These are phyloP conservation scores for Geranium brycei DNA, from an alignment of 345 rosid genomes.

Conservation along the genomic window DNA sequence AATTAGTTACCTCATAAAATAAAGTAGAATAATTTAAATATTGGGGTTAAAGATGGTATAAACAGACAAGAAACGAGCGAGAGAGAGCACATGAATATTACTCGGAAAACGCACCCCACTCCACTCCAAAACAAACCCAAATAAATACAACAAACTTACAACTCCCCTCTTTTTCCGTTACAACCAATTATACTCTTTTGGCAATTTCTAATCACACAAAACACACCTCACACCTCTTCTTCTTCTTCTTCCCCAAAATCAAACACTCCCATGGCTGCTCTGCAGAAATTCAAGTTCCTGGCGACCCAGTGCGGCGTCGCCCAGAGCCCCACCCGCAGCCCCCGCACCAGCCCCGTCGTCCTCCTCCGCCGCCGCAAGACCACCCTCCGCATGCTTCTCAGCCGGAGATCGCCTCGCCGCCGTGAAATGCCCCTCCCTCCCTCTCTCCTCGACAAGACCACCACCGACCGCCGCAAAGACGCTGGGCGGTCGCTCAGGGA, in stretches of 20 bases:
- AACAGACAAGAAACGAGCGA: too few relatives aligned
- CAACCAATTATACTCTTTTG: neutral
- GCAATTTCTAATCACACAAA: neutral
- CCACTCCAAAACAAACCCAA: too few relatives aligned
- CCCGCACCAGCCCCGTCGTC: conserved; percentile 64
- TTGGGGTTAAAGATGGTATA: too few relatives aligned
- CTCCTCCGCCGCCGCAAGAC: conserved; percentile 58
- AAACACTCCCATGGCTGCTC: conserved; percentile 44
- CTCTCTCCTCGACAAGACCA: neutral
- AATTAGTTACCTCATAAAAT: too few relatives aligned
- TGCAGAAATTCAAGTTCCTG: conserved; percentile 72
- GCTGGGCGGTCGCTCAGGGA: conserved; percentile 44
- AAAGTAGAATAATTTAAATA: too few relatives aligned
- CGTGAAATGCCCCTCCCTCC: conserved; percentile 8
- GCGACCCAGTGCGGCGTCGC: conserved; percentile 83
- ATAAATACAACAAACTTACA: neutral
- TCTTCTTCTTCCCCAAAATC: neutral
- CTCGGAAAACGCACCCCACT: too few relatives aligned
- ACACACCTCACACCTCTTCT: too few relatives aligned
- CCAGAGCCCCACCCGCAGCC: conserved; percentile 65
- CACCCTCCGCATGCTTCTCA: conserved; percentile 61
- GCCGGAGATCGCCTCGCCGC: conserved; percentile 25
- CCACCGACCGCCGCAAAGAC: conserved; percentile 22
- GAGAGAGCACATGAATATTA: too few relatives aligned
- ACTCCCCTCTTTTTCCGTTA: neutral